Base-by-base conservation (phyloP, 2,329 filamentous ascomycete species). In the Fusarium sp. region DNA sequence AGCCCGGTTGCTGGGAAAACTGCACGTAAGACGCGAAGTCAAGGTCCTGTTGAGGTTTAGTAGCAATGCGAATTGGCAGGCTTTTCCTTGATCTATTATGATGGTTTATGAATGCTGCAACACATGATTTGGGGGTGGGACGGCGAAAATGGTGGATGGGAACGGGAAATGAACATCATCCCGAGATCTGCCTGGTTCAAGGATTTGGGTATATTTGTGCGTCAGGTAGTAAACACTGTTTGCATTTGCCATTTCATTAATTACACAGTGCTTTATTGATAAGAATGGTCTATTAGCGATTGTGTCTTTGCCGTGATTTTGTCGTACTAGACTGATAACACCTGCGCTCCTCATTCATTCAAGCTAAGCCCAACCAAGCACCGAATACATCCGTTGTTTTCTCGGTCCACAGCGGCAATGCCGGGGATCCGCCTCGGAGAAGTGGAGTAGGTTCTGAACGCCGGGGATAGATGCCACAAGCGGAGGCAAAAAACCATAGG, bases 1-100 rank as follows among this genome's bases (percentile, higher is more conserved):
- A 59, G 75, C 26, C 76, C 80, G 0, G 60, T 72, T 6, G 81
- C 81, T 22, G 84, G 84, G 24, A 81, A 68, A 63, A 84, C 84
- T 12, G 79, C 80, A 51, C 80, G 84, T 48, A 85, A 84, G 81
- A 85, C 84, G 13, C 80, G 84, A 55, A 85, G 84, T 66, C 84
- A 85, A 72, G 84, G 84, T 1, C 81, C 82, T 5, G 81, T 78
- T 12, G 81, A 83, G 48, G 71, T 69, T 54, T 77, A 71, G 54
- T 38, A 56, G 58, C 41, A 34, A 45, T 42, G 50, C 36, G 44
- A 54, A 34, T 39, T 50, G 30, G 22, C 38, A 41, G 30, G 36
- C 47, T 58, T 15, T 32, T 26, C 39, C 39, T 56, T 51, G 26
- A 39, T 66, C 34, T 51, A 15, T 64, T 50, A 60, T 68, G 38